Percentiles rank a stretch among this genome's conserved stretches.
These are phyloP conservation scores for Aphanomyces euteiches DNA, from an alignment of 352 stramenopile species.

Conservation along the genomic window DNA sequence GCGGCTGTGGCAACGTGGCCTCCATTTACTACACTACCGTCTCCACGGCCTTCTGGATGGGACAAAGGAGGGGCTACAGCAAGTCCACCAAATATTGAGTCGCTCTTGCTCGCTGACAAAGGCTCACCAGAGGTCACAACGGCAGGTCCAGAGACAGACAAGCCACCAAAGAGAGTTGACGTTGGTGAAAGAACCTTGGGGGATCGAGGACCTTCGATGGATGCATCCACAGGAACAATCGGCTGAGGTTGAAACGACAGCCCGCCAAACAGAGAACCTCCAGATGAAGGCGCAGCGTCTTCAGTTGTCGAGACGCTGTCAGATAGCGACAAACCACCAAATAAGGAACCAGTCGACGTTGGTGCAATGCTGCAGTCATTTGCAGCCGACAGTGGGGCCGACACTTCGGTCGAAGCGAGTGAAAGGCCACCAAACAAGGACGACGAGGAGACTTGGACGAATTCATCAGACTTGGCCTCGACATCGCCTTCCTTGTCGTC, in stretches of 20 bases:
- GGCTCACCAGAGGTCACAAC: too few species aligned
- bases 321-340: slow-evolving; percentile 27
- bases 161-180: slow-evolving; percentile 11
- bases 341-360: slow-evolving; percentile 5
- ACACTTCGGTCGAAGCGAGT: not conserved
- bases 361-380: not conserved
- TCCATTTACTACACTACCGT: too few species aligned
- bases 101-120: not conserved
- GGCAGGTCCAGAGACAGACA: not conserved
- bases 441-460: not conserved
- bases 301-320: slow-evolving; percentile 1
- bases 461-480: not conserved
- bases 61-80: not conserved
- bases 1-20: too few species aligned
- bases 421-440: slow-evolving; percentile 4
- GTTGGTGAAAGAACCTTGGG: slow-evolving; percentile 29
- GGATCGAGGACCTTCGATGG: slow-evolving; percentile 32
- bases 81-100: not conserved
- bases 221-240: slow-evolving; percentile 28
- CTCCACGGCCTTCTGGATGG: too few species aligned
- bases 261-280: slow-evolving; percentile 30
- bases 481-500: not conserved
- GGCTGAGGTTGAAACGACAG: not conserved
- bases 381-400: not conserved
- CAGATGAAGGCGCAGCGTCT: not conserved